Evolutionary conservation across 2,329 filamentous ascomycete genomes (phyloP).

Genomic region (Paraphaeosphaeria sporulosa): DNA sequence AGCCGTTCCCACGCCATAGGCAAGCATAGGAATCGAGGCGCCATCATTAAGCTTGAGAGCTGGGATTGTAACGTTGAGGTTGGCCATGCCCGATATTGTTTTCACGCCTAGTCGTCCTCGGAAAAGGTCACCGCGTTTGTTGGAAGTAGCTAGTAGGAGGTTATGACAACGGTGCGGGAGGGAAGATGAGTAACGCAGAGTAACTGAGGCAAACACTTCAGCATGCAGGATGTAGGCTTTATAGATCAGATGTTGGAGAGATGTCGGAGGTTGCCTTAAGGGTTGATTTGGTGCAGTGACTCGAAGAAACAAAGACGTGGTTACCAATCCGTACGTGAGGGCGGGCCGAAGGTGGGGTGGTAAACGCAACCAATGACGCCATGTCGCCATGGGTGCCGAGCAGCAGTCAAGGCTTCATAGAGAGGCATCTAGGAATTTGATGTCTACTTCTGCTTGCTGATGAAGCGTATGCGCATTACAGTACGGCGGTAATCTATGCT

Average conservation of each 20-base stretch:
- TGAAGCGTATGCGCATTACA: no score
- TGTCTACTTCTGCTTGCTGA: no score
- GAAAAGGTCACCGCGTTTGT: not conserved
- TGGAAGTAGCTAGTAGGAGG: not conserved
- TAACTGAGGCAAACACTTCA: constrained; percentile 5
- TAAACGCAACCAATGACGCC: not conserved
- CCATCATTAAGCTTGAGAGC: constrained; percentile 76
- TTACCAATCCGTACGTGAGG: constrained; percentile 14
- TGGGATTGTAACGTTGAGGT: constrained; percentile 60
- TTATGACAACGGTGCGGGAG: not conserved
- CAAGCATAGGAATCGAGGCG: constrained; percentile 74
- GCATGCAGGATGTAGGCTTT: not conserved
- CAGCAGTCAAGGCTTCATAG: no score
- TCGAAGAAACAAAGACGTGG: constrained; percentile 15
- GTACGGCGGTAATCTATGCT: no score
- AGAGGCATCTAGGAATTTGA: no score
- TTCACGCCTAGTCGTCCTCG: not conserved
- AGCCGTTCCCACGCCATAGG: constrained; percentile 76
- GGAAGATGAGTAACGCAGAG: not conserved
- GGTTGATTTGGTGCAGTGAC: not conserved
- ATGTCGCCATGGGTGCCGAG: not conserved
- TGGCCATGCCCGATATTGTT: constrained; percentile 45
- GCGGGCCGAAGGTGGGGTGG: constrained; percentile 5
- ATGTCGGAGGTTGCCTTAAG: not conserved
- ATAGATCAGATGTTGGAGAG: not conserved